These are phyloP conservation scores for Paraphaeosphaeria sporulosa DNA, from an alignment of 2,329 filamentous ascomycete species.

Conservation along the genomic window DNA sequence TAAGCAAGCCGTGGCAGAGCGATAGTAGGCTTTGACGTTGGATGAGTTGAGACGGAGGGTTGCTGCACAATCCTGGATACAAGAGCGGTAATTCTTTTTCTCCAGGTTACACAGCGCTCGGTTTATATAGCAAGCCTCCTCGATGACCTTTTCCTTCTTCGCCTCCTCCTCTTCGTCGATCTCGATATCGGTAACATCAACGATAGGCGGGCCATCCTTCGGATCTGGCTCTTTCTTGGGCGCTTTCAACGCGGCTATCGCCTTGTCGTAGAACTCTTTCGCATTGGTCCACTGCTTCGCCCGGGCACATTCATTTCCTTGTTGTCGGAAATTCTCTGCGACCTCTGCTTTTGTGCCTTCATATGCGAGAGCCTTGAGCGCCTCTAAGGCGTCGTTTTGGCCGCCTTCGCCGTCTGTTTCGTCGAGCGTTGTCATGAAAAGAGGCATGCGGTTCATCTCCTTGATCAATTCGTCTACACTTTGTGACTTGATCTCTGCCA, in stretches of 20 bases:
- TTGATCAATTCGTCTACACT: slow-evolving; percentile 67
- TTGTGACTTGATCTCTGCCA: slow-evolving; percentile 64
- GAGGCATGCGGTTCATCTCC: slow-evolving; percentile 74
- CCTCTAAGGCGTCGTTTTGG: slow-evolving; percentile 84
- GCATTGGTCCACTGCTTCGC: slow-evolving; percentile 80
- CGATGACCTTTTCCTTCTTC: slow-evolving; percentile 66
- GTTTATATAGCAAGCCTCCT: slow-evolving; percentile 84
- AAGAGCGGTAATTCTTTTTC: slow-evolving; percentile 85
- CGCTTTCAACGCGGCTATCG: slow-evolving; percentile 72
- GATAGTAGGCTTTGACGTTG: slow-evolving; percentile 92
- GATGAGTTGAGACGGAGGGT: slow-evolving; percentile 78
- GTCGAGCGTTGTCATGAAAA: slow-evolving; percentile 95
- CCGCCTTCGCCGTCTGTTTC: slow-evolving; percentile 66
- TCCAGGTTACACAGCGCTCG: slow-evolving; percentile 89
- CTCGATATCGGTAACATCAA: slow-evolving; percentile 46
- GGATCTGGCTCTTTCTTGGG: slow-evolving; percentile 59
- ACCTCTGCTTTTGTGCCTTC: slow-evolving; percentile 90
- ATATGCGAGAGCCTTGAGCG: slow-evolving; percentile 87
- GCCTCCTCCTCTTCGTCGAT: slow-evolving; percentile 67
- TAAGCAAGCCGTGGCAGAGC: slow-evolving; percentile 79
- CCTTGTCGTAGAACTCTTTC: slow-evolving; percentile 90
- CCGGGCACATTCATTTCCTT: slow-evolving; percentile 88
- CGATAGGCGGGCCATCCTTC: slow-evolving; percentile 51
- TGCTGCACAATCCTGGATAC: slow-evolving; percentile 82
- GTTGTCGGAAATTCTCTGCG: slow-evolving; percentile 83